Evolutionary conservation across 2,329 filamentous ascomycete species (phyloP).

Genomic region (Talaromyces sp.): DNA sequence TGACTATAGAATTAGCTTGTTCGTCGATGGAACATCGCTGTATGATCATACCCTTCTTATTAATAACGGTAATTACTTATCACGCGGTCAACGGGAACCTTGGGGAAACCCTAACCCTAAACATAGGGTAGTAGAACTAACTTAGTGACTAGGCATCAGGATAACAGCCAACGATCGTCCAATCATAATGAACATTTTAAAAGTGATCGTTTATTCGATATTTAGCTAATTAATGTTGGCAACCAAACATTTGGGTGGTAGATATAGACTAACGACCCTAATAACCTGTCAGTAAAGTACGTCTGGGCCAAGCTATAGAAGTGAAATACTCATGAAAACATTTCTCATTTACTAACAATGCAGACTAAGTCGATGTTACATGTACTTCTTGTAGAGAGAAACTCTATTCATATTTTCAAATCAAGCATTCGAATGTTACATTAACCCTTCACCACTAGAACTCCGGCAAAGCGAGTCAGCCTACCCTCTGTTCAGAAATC

Average conservation of each 20-base stretch:
- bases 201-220: background rate
- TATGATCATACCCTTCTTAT: background rate
- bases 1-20: background rate
- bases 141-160: background rate
- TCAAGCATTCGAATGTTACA: too few species aligned
- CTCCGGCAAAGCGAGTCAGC: too few species aligned
- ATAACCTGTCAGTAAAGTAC: too few species aligned
- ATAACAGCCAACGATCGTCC: background rate
- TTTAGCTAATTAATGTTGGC: too few species aligned
- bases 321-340: too few species aligned
- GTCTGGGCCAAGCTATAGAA: too few species aligned
- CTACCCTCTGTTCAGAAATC: background rate
- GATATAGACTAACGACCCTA: background rate
- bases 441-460: too few species aligned
- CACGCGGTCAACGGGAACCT: background rate
- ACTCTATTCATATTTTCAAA: too few species aligned
- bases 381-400: too few species aligned
- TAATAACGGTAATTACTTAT: background rate
- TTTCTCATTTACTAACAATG: too few species aligned
- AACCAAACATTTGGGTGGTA: background rate
- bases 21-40: background rate
- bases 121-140: background rate
- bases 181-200: background rate
- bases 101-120: background rate
- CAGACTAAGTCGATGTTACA: too few species aligned